A percentile compares a stretch with the other conserved stretches of the same genome.
Evolutionary conservation across 805 yeast genomes (phyloP).

Genomic region (Wickerhamiella azymoides): DNA sequence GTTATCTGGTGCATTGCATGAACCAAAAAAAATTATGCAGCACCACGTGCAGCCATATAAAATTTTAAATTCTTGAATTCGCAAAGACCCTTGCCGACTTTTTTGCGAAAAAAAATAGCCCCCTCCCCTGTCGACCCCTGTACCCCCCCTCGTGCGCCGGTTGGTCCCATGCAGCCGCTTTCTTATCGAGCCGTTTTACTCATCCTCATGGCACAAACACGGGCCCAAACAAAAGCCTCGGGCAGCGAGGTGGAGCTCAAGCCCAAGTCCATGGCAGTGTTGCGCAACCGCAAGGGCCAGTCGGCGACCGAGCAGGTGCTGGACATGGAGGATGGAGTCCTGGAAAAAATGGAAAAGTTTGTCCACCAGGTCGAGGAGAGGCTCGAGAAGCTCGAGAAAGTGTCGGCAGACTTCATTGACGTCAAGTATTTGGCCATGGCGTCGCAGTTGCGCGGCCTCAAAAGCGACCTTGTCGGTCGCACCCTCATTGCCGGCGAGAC

Average conservation of each 20-base stretch:
- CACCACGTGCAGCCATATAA: too few relatives aligned
- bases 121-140: too few relatives aligned
- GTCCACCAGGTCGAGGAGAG: conserved; percentile 4
- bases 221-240: not conserved
- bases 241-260: too few relatives aligned
- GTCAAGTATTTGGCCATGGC: conserved; percentile 5
- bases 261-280: not conserved
- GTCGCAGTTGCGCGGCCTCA: not conserved
- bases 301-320: not conserved
- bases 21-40: too few relatives aligned
- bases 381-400: conserved; percentile 5
- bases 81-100: too few relatives aligned
- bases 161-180: not conserved
- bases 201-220: not conserved
- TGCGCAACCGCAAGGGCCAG: not conserved
- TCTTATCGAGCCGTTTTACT: not conserved
- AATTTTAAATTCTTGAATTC: too few relatives aligned
- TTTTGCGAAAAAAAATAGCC: too few relatives aligned
- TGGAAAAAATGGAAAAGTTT: conserved; percentile 9
- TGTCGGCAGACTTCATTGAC: conserved; percentile 5
- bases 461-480: not conserved
- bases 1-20: too few relatives aligned
- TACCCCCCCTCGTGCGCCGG: too few relatives aligned
- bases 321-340: conserved; percentile 7
- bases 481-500: conserved; percentile 2